These are phyloP conservation scores for Sporothrix humicola DNA, from an alignment of 2,329 filamentous ascomycete species.

Conservation along the genomic window DNA sequence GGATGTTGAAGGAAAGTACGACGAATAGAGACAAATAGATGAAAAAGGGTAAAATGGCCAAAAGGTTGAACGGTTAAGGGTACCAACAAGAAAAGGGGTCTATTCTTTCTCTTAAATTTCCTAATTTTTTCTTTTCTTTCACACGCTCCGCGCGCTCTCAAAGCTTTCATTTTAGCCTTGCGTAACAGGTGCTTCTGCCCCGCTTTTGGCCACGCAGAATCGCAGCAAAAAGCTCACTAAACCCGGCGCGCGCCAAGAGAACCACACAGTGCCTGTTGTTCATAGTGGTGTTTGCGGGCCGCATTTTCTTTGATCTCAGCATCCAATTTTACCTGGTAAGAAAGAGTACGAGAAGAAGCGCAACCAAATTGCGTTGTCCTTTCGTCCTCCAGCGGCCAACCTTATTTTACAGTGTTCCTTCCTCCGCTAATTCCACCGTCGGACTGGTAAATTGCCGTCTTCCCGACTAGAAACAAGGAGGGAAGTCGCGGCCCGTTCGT, in stretches of 20 bases:
- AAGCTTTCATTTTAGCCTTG: slow-evolving; percentile 28
- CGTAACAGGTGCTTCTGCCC: slow-evolving; percentile 21
- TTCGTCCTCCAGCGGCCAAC: background rate
- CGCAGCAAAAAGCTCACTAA: slow-evolving; percentile 16
- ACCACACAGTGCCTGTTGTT: slow-evolving; percentile 9
- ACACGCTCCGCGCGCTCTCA: background rate
- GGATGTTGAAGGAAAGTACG: slow-evolving; percentile 11
- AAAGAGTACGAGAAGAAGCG: background rate
- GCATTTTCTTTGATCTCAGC: background rate
- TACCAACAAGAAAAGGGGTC: background rate
- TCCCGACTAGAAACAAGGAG: background rate
- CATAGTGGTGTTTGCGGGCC: background rate
- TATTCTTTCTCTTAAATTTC: background rate
- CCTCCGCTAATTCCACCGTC: slow-evolving; percentile 1
- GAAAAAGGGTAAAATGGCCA: background rate
- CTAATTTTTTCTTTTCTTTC: background rate
- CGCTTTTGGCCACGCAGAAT: slow-evolving; percentile 17
- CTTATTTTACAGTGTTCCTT: slow-evolving; percentile 10
- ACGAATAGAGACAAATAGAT: background rate
- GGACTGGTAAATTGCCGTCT: slow-evolving; percentile 7
- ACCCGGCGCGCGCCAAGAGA: background rate
- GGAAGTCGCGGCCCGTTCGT: slow-evolving; percentile 9
- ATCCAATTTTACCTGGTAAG: slow-evolving; percentile 7
- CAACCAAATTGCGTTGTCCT: background rate
- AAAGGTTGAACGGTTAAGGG: background rate